phyloP scores from a whole-genome alignment of 805 yeast species.

The Lipomyces yamadae region DNA sequence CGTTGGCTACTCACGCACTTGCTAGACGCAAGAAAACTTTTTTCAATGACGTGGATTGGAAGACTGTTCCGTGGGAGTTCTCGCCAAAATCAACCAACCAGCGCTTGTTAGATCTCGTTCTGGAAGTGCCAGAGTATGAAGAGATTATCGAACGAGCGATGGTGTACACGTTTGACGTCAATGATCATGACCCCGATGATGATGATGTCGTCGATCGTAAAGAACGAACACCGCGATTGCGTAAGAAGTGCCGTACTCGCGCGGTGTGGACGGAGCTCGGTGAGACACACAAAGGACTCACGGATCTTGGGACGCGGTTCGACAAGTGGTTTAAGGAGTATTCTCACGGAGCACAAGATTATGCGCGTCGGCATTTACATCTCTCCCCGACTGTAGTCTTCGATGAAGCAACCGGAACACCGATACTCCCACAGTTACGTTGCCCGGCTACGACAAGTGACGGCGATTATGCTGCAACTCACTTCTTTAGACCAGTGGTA shows the following conservation, averaged over 20 bases:
- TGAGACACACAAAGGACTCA: slow-evolving; percentile 4
- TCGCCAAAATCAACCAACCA: slow-evolving; percentile 7
- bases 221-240: slow-evolving; percentile 6
- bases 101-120: slow-evolving; percentile 19
- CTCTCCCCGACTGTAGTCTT: slow-evolving; percentile 1
- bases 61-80: slow-evolving; percentile 19
- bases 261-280: slow-evolving; percentile 14
- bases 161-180: not conserved
- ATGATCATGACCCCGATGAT: not conserved
- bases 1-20: slow-evolving; percentile 14
- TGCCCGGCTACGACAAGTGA: slow-evolving; percentile 10
- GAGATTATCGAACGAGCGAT: slow-evolving; percentile 11
- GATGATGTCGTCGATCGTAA: not conserved
- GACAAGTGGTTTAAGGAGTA: slow-evolving; percentile 18
- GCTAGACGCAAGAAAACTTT: slow-evolving; percentile 15
- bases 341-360: slow-evolving; percentile 5
- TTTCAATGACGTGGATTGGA: slow-evolving; percentile 26
- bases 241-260: slow-evolving; percentile 3
- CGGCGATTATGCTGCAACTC: slow-evolving; percentile 16
- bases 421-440: not conserved
- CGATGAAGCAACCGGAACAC: slow-evolving; percentile 9
- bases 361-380: not conserved
- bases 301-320: not conserved
- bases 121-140: slow-evolving; percentile 21
- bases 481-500: slow-evolving; percentile 21